Base-by-base conservation (phyloP, 2,329 filamentous ascomycete genomes). In the Paraphaeosphaeria minitans region DNA sequence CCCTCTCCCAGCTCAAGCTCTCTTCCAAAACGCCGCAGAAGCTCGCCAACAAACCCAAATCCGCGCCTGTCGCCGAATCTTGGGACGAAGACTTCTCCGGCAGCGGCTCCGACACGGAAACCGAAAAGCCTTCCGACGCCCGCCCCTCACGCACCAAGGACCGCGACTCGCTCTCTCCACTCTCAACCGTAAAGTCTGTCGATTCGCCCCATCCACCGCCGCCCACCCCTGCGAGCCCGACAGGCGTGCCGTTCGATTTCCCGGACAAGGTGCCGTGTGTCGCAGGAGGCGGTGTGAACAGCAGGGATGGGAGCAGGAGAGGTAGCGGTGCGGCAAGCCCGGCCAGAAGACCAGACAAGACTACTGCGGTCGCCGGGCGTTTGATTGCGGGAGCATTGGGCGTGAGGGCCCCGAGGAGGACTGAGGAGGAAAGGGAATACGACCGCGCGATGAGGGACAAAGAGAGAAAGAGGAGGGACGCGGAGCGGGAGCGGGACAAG, bases 371-470 rank as follows among this genome's bases (percentile, higher is more conserved):
- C 41, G 95, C 95, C 5, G 86, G 90, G 61, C 84, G 95, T 59
- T 84, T 99, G 85, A 98, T 99, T 74, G 93, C 92, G 0, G 91
- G 90, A 3, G 93, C 91, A 0, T 80, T 98, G 65, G 95, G 95
- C 0, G 85, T 97, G 55, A 87, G 88, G 70, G 87, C 89, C 35
- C 92, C 92, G 33, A 89, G 87, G 80, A 85, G 89, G 75, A 97
- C 92, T 1, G 92, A 96, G 62, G 93, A 97, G 79, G 91, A 97
- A 82, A 85, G 84, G 67, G 91, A 92, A 55, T 98, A 95, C 75
- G 93, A 98, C 70, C 86, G 84, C 65, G 89, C 91, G 0, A 82
- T 95, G 60, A 87, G 89, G 68, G 91, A 96, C 78, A 91, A 94
- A 79, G 94, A 97, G 82, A 88, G 87, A 69, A 93, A 87, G 81